A percentile compares a stretch with the other conserved stretches of the same genome.
These are phyloP conservation scores for Pythium guiyangense DNA, from an alignment of 352 stramenopile species.

Conservation along the genomic window DNA sequence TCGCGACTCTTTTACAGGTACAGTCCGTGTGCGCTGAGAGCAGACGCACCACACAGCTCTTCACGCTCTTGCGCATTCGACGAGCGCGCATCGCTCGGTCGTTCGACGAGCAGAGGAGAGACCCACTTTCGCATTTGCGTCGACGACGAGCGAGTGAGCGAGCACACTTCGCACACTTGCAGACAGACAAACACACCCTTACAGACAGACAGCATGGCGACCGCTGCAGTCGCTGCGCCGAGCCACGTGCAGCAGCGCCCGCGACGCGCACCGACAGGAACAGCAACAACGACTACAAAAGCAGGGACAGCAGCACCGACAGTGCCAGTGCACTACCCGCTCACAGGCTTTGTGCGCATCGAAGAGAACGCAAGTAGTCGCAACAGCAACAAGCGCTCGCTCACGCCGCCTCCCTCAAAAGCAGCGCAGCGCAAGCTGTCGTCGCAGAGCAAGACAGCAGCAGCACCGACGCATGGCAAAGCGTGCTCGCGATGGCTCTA, in stretches of 20 bases:
- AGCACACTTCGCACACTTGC: not conserved
- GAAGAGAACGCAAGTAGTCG: slow-evolving; percentile 17
- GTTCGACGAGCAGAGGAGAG: not conserved
- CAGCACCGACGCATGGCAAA: slow-evolving; percentile 5
- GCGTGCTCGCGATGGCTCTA: slow-evolving; percentile 57
- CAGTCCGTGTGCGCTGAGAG: too few relatives aligned
- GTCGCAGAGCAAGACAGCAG: not conserved
- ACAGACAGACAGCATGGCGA: slow-evolving; percentile 2
- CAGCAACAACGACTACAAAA: not conserved
- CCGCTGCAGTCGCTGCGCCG: slow-evolving; percentile 2
- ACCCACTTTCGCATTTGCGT: not conserved
- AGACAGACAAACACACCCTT: too few relatives aligned
- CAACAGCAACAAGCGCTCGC: not conserved
- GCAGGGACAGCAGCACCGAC: slow-evolving; percentile 2
- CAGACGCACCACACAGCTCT: too few relatives aligned
- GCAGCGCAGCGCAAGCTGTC: not conserved
- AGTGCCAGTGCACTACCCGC: slow-evolving; percentile 4
- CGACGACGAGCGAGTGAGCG: not conserved
- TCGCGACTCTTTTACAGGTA: too few relatives aligned
- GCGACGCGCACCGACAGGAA: too few relatives aligned
- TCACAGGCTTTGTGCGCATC: slow-evolving; percentile 52
- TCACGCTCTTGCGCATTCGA: too few relatives aligned
- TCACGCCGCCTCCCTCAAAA: not conserved
- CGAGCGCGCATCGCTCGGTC: too few relatives aligned
- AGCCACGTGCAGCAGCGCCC: not conserved